Evolutionary conservation across 2,329 filamentous ascomycete genomes (phyloP).

Genomic region (Herpotrichia juniperi): DNA sequence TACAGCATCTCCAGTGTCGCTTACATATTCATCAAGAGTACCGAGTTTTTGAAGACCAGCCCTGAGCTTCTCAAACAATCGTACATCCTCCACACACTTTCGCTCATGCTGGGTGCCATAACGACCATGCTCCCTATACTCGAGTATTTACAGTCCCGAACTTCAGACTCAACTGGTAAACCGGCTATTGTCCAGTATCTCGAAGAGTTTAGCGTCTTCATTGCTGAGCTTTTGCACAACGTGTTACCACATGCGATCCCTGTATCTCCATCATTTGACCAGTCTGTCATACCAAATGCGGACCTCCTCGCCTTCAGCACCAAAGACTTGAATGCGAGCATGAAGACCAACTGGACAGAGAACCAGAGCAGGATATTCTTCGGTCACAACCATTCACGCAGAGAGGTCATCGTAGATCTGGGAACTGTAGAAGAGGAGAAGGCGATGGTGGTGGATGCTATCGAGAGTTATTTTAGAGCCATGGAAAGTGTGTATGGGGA

Average conservation of each 20-base stretch:
- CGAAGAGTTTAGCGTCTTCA: constrained; percentile 45
- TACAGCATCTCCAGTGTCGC: constrained; percentile 48
- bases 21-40: constrained; percentile 43
- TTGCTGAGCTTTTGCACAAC: constrained; percentile 29
- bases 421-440: constrained; percentile 35
- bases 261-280: constrained; percentile 15
- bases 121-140: constrained; percentile 49
- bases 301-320: constrained; percentile 35
- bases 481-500: constrained; percentile 13
- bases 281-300: constrained; percentile 1
- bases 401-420: constrained; percentile 51
- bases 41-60: constrained; percentile 45
- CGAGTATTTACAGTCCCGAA: constrained; percentile 54
- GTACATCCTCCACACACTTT: constrained; percentile 45
- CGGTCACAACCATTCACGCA: constrained; percentile 50
- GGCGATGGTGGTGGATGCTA: constrained; percentile 17
- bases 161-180: constrained; percentile 19
- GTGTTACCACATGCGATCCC: constrained; percentile 21
- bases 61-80: constrained; percentile 45
- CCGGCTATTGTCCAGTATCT: constrained; percentile 47
- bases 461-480: constrained; percentile 26
- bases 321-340: constrained; percentile 51
- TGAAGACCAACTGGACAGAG: constrained; percentile 55
- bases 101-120: constrained; percentile 49
- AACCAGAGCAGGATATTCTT: constrained; percentile 50